Evolutionary conservation across 2,329 filamentous ascomycete genomes (phyloP), one percentile per base, ranked within the genome.

Genomic region (Colletotrichum simmondsii): DNA sequence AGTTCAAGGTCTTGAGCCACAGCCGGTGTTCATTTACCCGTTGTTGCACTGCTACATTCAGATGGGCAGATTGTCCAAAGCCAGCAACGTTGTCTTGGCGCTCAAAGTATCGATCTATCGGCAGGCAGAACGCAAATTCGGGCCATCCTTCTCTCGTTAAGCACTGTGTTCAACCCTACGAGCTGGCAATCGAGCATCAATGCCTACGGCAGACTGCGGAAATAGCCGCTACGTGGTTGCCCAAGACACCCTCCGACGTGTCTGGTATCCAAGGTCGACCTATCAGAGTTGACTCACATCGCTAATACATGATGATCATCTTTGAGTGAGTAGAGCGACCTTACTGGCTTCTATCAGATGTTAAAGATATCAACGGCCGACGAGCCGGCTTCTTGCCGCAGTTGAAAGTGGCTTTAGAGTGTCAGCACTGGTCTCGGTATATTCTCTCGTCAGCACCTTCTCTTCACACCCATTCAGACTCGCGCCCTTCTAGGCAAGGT

Each of bases 391-490:
- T 26, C 16, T 30, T 19, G 10, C 26, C 26, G 19, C 30, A 42
- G 12, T 32, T 49, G 37, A 32, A 16, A 3, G 24, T 49, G 24
- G 24, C 16, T 28, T 62, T 26, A 49, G 24, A 49, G 16, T 32
- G n/a, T 24, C 12, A 35, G 28, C 61, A 35, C 8, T n/a, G 24
- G 28, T 35, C 32, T 57, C 24, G 14, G 26, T 14, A 19, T 49
- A 59, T 42, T 52, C 49, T 64, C 65, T 70, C 35, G 70, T 70
- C 49, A 61, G 70, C 56, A 70, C 35, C 24, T 19, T 61, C 26
- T 32, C 35, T 24, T 53, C 66, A 54, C 54, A 26, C 66, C 54
- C 64, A 46, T 37, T 19, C 32, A 22, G 28, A 28, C 14, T 12
- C 22, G 35, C 32, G 16, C 12, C 46, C 30, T 24, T 16, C 54